phyloP scores from a whole-genome alignment of 129 eudicot species.

The Escallonia herrerae region DNA sequence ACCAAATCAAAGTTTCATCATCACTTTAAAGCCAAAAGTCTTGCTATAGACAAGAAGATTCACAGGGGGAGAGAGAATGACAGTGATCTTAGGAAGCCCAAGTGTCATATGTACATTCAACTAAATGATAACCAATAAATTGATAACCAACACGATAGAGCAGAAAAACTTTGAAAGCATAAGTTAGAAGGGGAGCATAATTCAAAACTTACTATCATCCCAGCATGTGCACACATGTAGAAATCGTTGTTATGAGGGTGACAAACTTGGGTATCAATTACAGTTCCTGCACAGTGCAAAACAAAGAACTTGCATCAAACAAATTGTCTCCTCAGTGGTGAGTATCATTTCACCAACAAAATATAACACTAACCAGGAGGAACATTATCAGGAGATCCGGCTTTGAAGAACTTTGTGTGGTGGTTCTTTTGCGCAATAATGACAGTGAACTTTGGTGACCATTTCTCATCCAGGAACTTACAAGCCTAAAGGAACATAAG shows the following conservation, averaged over 20 bases:
- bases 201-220: slow-evolving; percentile 56
- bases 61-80: too few species aligned
- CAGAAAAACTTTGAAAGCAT: too few species aligned
- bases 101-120: too few species aligned
- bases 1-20: too few species aligned
- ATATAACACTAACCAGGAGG: slow-evolving; percentile 53
- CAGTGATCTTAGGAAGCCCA: too few species aligned
- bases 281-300: slow-evolving; percentile 48
- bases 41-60: too few species aligned
- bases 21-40: too few species aligned
- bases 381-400: slow-evolving; percentile 64
- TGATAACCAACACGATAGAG: neutral
- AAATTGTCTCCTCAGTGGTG: neutral
- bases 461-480: slow-evolving; percentile 50
- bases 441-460: slow-evolving; percentile 69
- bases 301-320: neutral
- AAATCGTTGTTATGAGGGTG: slow-evolving; percentile 68
- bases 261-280: slow-evolving; percentile 66
- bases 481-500: slow-evolving; percentile 39
- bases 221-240: slow-evolving; percentile 80
- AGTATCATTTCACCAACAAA: neutral
- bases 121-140: too few species aligned
- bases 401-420: slow-evolving; percentile 77
- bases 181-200: too few species aligned
- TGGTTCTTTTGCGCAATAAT: slow-evolving; percentile 82